A percentile compares a stretch with the other conserved stretches of the same genome.
Evolutionary conservation across 2,329 filamentous ascomycete genomes (phyloP).

Genomic region (Chaetomium strumarium): DNA sequence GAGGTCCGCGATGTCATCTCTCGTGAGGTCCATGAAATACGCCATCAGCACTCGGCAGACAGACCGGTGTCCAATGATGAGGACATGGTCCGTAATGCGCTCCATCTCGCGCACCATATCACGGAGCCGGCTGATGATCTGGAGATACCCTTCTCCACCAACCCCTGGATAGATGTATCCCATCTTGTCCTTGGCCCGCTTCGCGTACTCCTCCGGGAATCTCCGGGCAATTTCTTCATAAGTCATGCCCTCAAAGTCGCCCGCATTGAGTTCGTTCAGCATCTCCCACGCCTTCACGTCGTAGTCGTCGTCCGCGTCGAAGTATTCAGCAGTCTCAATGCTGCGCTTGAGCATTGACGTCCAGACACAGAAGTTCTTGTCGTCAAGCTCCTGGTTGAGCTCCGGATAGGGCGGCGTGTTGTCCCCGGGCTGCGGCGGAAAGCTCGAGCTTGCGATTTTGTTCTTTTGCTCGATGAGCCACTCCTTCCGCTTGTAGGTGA

Average conservation of each 20-base stretch:
- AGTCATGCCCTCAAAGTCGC: conserved; percentile 89
- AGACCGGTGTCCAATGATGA: conserved; percentile 88
- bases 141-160: conserved; percentile 91
- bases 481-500: conserved; percentile 69
- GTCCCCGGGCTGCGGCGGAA: conserved; percentile 86
- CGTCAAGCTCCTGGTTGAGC: conserved; percentile 59
- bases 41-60: conserved; percentile 89
- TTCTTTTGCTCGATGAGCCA: conserved; percentile 81
- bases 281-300: conserved; percentile 97
- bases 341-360: conserved; percentile 93
- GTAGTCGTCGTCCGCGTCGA: conserved; percentile 86
- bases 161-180: conserved; percentile 95
- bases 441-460: conserved; percentile 69
- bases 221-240: conserved; percentile 82
- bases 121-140: conserved; percentile 90
- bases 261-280: conserved; percentile 93
- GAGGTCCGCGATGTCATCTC: conserved; percentile 87
- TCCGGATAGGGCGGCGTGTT: conserved; percentile 93
- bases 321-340: conserved; percentile 80
- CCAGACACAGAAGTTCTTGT: conserved; percentile 97
- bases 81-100: conserved; percentile 90
- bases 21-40: conserved; percentile 89
- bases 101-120: conserved; percentile 97
- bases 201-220: conserved; percentile 73
- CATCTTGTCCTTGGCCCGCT: conserved; percentile 79